Conservation (phyloP, 1,284 basidiomycete genomes). For the Phellopilus nigrolimitatus region DNA sequence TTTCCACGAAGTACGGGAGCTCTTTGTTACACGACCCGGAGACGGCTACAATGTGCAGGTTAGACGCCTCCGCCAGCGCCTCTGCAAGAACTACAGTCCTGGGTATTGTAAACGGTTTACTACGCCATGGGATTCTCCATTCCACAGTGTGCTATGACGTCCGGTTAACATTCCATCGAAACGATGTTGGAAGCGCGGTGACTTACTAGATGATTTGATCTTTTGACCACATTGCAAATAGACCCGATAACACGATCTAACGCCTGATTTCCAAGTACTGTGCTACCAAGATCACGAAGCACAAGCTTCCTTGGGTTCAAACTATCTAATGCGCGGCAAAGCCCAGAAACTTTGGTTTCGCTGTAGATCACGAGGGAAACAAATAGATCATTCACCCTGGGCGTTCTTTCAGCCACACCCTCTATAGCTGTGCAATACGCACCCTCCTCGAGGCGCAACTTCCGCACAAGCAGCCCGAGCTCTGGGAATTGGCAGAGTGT, state of each 20-base stretch:
- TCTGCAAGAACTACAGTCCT: slow-evolving; percentile 1
- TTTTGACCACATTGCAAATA: background rate
- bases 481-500: slow-evolving; percentile 21
- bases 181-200: background rate
- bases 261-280: background rate
- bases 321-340: slow-evolving; percentile 6
- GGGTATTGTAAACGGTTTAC: background rate
- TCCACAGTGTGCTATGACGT: background rate
- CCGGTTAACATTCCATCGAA: background rate
- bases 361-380: slow-evolving; percentile 23
- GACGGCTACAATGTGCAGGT: background rate
- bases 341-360: background rate
- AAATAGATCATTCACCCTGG: slow-evolving; percentile 24
- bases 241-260: background rate
- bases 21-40: background rate
- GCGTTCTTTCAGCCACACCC: slow-evolving; percentile 20
- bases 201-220: background rate
- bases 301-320: slow-evolving; percentile 14
- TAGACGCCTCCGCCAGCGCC: background rate
- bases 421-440: slow-evolving; percentile 23
- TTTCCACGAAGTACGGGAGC: background rate
- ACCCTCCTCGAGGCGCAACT: slow-evolving; percentile 28
- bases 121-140: slow-evolving; percentile 4
- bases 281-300: slow-evolving; percentile 7
- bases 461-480: slow-evolving; percentile 26